Percentiles rank a stretch among this genome's conserved stretches.
Conservation (phyloP, 148 eudicot genomes). For the Gaultheria prostrata region DNA sequence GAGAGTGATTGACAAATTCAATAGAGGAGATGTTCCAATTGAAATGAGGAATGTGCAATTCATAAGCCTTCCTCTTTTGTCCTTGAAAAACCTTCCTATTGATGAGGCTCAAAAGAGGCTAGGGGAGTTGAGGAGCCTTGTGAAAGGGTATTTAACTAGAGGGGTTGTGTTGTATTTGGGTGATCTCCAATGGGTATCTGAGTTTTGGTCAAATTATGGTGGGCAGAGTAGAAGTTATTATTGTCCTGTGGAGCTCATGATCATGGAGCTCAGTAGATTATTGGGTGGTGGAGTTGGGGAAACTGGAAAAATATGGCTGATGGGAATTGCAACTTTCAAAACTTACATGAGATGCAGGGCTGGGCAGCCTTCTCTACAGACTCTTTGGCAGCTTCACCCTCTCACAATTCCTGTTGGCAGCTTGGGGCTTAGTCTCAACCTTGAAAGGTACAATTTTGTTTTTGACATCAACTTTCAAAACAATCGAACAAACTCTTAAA, state of each 20-base stretch:
- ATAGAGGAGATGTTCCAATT: conserved; percentile 56
- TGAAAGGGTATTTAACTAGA: conserved; percentile 54
- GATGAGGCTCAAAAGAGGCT: conserved; percentile 66
- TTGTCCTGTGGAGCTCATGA: conserved; percentile 56
- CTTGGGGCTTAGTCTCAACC: conserved; percentile 67
- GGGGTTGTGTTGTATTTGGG: conserved; percentile 83
- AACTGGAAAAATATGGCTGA: conserved; percentile 55
- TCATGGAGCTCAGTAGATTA: conserved; percentile 65
- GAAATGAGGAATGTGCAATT: conserved; percentile 58
- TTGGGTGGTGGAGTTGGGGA: conserved; percentile 44
- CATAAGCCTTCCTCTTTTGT: conserved; percentile 51
- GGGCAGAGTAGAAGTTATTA: conserved; percentile 47
- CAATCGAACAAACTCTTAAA: background rate
- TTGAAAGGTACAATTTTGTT: conserved; percentile 40
- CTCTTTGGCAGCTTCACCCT: conserved; percentile 73
- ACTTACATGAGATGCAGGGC: conserved; percentile 61
- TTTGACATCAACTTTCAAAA: background rate
- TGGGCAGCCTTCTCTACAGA: conserved; percentile 70
- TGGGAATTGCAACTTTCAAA: conserved; percentile 64
- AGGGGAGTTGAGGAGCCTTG: conserved; percentile 51
- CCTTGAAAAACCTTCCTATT: conserved; percentile 46
- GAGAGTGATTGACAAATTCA: conserved; percentile 52
- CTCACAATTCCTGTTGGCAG: conserved; percentile 55
- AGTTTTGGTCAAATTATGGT: conserved; percentile 67
- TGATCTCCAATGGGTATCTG: conserved; percentile 81